Evolutionary conservation across 257 asterid species (phyloP), one percentile per base, ranked within the genome.

Genomic region (Jacaranda copaia): DNA sequence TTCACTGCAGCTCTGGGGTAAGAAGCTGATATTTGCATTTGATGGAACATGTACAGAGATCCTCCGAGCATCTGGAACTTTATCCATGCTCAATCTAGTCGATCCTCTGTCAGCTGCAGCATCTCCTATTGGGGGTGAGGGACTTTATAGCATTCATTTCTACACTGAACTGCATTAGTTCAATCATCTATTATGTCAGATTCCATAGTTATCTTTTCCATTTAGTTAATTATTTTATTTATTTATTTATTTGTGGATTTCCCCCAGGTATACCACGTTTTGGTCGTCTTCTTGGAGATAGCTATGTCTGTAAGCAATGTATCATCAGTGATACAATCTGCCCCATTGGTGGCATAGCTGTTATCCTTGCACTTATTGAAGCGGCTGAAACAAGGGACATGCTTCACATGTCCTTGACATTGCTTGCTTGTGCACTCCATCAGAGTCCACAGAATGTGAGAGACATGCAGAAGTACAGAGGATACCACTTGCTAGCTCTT

Each of bases 71-170:
- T 87, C 98, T 81, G 99, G 97, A 81, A 88, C 90, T 77, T 83
- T 88, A 77, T 93, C 97, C 67, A 78, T 93, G 95, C 97, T 96
- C 86, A 96, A 96, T 88, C 91, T 96, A 74, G 98, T 93, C 15
- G 99, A 96, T 92, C 98, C 99, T 74, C 88, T 90, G 84, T 96
- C 99, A 19, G 93, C 96, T 81, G 98, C 98, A 67, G 99, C 99
- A 74, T 96, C 99, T 83, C 96, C 99, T 48, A 96, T 96, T 83
- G 99, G 98, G 63, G 98, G 99, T 91, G 81, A 90, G 95, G 87
- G 69, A 73, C 71, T 79, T 35, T 32, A 59, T 42, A 57, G 14
- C 62, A 32, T 49, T 74, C 51, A 39, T 55, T 68, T 53, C 40
- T 62, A 3, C 70, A 65, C 64, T 73, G n/a, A 73, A 55, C 55